These are phyloP conservation scores for Roridomyces roridus DNA, from an alignment of 768 basidiomycete species.

Conservation along the genomic window DNA sequence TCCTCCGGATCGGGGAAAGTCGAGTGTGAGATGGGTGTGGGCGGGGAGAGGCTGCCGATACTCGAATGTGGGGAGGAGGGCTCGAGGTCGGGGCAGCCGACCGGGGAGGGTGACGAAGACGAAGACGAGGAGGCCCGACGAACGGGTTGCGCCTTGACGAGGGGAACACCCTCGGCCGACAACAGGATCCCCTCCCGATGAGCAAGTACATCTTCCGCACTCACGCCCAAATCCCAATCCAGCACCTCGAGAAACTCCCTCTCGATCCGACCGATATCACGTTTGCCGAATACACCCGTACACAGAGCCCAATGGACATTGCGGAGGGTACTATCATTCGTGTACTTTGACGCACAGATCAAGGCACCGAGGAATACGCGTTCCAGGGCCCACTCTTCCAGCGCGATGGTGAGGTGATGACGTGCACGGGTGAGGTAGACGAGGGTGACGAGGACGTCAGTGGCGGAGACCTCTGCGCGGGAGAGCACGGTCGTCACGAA, in stretches of 20 bases:
- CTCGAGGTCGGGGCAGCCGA: no score
- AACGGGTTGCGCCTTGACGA: no score
- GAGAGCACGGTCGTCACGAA: constrained; percentile 73
- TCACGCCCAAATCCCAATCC: constrained; percentile 51
- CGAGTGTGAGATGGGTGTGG: no score
- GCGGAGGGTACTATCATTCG: constrained; percentile 89
- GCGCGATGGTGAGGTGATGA: constrained; percentile 79
- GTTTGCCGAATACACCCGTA: constrained; percentile 72
- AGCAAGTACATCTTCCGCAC: constrained; percentile 38
- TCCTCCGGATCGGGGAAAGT: no score
- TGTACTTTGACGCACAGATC: constrained; percentile 87
- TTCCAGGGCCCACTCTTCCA: constrained; percentile 88
- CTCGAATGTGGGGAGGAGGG: no score
- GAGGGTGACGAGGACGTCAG: constrained; percentile 71
- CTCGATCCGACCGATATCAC: constrained; percentile 57
- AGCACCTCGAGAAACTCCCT: constrained; percentile 58
- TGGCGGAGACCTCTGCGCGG: constrained; percentile 75
- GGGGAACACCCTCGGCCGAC: no score
- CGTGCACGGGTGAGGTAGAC: constrained; percentile 81
- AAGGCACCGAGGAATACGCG: constrained; percentile 91
- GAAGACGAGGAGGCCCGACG: no score
- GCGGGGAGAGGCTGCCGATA: no score
- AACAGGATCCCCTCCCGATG: no score
- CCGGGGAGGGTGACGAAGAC: no score
- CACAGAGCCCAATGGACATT: constrained; percentile 92